These are phyloP conservation scores for Penstemon barbatus DNA, from an alignment of 257 asterid genomes.

Conservation along the genomic window DNA sequence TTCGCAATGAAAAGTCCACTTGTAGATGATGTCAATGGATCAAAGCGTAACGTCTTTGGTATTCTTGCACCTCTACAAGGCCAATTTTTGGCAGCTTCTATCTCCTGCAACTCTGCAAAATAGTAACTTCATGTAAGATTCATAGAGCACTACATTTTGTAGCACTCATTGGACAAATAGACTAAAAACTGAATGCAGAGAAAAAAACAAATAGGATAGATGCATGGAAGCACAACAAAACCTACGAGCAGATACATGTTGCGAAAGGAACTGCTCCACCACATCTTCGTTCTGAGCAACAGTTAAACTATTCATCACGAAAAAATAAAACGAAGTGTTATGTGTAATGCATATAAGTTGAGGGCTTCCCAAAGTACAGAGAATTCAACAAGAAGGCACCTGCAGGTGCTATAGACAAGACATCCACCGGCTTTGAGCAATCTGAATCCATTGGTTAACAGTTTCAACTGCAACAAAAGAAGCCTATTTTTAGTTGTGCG, in stretches of 20 bases:
- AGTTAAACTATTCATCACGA: constrained; percentile 59
- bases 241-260: constrained; percentile 63
- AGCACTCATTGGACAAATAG: too few species aligned
- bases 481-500: neutral
- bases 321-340: constrained; percentile 14
- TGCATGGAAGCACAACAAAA: constrained; percentile 4
- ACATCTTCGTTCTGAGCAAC: constrained; percentile 89
- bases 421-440: constrained; percentile 77
- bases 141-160: too few species aligned
- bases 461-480: constrained; percentile 61
- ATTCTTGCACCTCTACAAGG: constrained; percentile 67
- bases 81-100: constrained; percentile 66
- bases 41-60: constrained; percentile 71
- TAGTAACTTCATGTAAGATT: neutral
- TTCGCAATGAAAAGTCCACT: constrained; percentile 90
- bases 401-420: constrained; percentile 98
- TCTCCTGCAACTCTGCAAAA: constrained; percentile 70
- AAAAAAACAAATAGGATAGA: neutral
- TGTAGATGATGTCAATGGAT: constrained; percentile 72
- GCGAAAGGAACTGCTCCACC: constrained; percentile 75
- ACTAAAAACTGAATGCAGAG: neutral
- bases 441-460: constrained; percentile 78
- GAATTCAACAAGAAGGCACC: constrained; percentile 40
- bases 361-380: constrained; percentile 8
- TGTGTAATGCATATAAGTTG: neutral